Evolutionary conservation across 2,329 filamentous ascomycete species (phyloP).

Genomic region (Pyrenophora teres): DNA sequence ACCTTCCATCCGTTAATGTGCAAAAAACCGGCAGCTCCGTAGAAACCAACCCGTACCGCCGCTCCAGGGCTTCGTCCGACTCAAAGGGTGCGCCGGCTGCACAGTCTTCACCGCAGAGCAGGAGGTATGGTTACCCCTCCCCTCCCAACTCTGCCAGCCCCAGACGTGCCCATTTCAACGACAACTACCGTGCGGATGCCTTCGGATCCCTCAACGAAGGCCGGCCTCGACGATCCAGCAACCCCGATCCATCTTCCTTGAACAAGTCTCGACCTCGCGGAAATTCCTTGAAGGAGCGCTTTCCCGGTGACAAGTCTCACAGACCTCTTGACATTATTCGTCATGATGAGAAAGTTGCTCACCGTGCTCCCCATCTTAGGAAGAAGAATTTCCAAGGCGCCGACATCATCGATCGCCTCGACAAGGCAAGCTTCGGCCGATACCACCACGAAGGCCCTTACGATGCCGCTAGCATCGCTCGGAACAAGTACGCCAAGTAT

Average conservation of each 20-base stretch:
- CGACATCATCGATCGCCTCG: conserved; percentile 81
- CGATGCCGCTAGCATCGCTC: conserved; percentile 76
- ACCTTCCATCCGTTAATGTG: conserved; percentile 28
- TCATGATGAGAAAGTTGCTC: conserved; percentile 66
- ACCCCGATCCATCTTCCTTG: conserved; percentile 28
- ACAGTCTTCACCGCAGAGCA: conserved; percentile 26
- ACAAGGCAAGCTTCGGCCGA: conserved; percentile 63
- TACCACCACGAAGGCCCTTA: conserved; percentile 94
- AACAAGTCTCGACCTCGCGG: conserved; percentile 42
- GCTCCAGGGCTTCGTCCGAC: conserved; percentile 38
- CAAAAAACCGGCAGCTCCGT: conserved; percentile 48
- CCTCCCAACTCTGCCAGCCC: conserved; percentile 62
- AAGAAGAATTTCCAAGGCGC: conserved; percentile 69
- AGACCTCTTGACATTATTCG: conserved; percentile 70
- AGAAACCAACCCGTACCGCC: conserved; percentile 52
- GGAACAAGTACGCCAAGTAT: conserved; percentile 66
- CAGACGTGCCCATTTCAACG: conserved; percentile 47
- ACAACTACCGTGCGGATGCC: conserved; percentile 38
- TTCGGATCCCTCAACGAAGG: conserved; percentile 37
- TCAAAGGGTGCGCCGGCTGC: conserved; percentile 31
- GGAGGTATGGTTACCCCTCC: conserved; percentile 51
- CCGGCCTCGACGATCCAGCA: conserved; percentile 43
- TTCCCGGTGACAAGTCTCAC: conserved; percentile 67
- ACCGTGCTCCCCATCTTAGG: conserved; percentile 68
- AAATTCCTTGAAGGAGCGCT: conserved; percentile 63